phyloP scores from a whole-genome alignment of 768 basidiomycete species.

The Leccinum uliginosum region DNA sequence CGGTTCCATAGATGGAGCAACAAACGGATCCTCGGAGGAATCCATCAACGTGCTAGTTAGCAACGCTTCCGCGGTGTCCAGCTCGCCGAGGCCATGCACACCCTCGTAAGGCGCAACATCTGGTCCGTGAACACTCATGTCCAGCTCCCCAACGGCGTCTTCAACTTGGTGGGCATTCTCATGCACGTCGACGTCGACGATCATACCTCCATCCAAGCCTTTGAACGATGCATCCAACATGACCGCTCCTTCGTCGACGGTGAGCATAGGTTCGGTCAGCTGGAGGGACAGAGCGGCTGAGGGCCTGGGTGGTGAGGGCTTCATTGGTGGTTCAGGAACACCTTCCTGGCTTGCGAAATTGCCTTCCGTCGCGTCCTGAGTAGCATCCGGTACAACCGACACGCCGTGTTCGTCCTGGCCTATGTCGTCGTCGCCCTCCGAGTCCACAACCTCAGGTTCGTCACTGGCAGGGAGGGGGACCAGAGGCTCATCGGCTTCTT shows the following conservation, averaged over 20 bases:
- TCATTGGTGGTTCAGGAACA: conserved; percentile 52
- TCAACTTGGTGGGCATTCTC: conserved; percentile 17
- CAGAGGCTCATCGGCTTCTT: conserved; percentile 71
- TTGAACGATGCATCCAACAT: conserved; percentile 55
- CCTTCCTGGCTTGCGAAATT: conserved; percentile 33
- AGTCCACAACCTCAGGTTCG: conserved; percentile 72
- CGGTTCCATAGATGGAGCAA: conserved; percentile 33
- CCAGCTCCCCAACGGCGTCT: conserved; percentile 48
- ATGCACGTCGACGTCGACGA: conserved; percentile 38
- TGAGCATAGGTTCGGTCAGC: conserved; percentile 43
- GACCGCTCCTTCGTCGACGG: conserved; percentile 36
- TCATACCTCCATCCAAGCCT: conserved; percentile 45
- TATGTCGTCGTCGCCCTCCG: conserved; percentile 69
- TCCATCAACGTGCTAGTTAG: conserved; percentile 64
- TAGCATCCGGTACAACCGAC: conserved; percentile 39
- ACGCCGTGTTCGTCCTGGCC: conserved; percentile 56
- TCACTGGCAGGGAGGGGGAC: conserved; percentile 77
- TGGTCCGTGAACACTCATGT: conserved; percentile 60
- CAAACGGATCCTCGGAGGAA: conserved; percentile 56
- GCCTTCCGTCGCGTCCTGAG: conserved; percentile 37
- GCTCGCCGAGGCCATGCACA: conserved; percentile 51
- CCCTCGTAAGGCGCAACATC: conserved; percentile 58
- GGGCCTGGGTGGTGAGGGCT: conserved; percentile 65
- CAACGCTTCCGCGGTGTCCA: conserved; percentile 48
- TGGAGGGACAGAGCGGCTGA: conserved; percentile 54